A percentile compares a stretch with the other conserved stretches of the same genome.
phyloP scores from a whole-genome alignment of 2,329 filamentous ascomycete species.

The Fusarium nygamai region DNA sequence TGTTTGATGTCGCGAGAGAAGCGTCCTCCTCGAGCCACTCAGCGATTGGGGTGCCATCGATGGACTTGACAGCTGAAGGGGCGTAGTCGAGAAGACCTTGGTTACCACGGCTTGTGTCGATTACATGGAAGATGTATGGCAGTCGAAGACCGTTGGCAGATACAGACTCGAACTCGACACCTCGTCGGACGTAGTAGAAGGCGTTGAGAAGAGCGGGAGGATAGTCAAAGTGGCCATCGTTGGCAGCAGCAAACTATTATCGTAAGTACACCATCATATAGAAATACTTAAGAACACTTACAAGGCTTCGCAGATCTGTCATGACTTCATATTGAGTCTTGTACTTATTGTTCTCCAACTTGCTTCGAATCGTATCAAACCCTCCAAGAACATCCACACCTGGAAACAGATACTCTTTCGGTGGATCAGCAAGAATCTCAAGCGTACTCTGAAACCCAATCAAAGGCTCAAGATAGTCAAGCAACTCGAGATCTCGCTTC shows the following conservation, averaged over 20 bases:
- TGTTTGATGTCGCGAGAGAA: slow-evolving; percentile 8
- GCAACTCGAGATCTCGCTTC: slow-evolving; percentile 35
- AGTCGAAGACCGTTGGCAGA: slow-evolving; percentile 27
- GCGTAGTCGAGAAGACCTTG: slow-evolving; percentile 25
- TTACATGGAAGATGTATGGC: slow-evolving; percentile 33
- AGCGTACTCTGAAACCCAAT: slow-evolving; percentile 38
- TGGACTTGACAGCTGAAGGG: slow-evolving; percentile 36
- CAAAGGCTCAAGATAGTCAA: slow-evolving; percentile 35
- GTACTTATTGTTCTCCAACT: slow-evolving; percentile 31
- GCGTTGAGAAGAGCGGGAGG: slow-evolving; percentile 36
- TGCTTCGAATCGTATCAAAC: slow-evolving; percentile 24
- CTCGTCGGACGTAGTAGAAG: slow-evolving; percentile 27
- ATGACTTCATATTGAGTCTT: slow-evolving; percentile 39
- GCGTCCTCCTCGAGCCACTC: slow-evolving; percentile 41
- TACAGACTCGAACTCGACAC: slow-evolving; percentile 28
- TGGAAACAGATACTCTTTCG: slow-evolving; percentile 36
- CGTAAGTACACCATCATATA: neutral
- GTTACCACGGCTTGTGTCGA: slow-evolving; percentile 29
- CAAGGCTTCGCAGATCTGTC: slow-evolving; percentile 36
- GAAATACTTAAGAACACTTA: slow-evolving; percentile 7
- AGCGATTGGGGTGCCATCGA: slow-evolving; percentile 32
- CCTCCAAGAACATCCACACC: slow-evolving; percentile 39
- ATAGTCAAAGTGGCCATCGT: slow-evolving; percentile 41
- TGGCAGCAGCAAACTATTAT: slow-evolving; percentile 31
- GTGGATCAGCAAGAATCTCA: slow-evolving; percentile 37